phyloP scores from a whole-genome alignment of 305 asterid species.

The Coffea humblotiana region DNA sequence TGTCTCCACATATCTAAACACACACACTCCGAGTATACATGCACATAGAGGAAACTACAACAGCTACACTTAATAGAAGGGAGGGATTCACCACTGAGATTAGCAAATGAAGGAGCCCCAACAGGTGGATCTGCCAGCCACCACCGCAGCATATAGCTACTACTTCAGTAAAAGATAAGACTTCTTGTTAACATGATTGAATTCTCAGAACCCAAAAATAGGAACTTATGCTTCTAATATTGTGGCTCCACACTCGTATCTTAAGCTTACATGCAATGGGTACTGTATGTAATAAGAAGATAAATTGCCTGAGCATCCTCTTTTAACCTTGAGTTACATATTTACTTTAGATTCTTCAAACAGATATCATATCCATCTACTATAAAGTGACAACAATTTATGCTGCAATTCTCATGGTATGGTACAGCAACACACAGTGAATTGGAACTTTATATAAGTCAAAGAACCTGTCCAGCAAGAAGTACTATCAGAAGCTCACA shows the following conservation, averaged over 20 bases:
- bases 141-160: neutral
- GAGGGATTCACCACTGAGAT: conserved; percentile 2
- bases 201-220: neutral
- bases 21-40: neutral
- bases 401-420: neutral
- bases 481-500: neutral
- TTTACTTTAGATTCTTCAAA: neutral
- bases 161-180: neutral
- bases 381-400: neutral
- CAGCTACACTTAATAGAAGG: neutral
- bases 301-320: neutral
- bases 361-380: neutral
- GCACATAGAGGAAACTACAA: neutral
- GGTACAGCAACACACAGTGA: neutral
- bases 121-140: neutral
- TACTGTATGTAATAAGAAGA: neutral
- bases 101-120: conserved; percentile 2
- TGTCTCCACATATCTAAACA: neutral
- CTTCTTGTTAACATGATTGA: neutral
- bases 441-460: neutral
- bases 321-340: neutral
- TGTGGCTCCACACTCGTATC: neutral
- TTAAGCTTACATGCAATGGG: neutral
- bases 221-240: neutral
- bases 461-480: neutral